Base-by-base conservation (phyloP, 106 monocot species). In the Acorus calamus region DNA sequence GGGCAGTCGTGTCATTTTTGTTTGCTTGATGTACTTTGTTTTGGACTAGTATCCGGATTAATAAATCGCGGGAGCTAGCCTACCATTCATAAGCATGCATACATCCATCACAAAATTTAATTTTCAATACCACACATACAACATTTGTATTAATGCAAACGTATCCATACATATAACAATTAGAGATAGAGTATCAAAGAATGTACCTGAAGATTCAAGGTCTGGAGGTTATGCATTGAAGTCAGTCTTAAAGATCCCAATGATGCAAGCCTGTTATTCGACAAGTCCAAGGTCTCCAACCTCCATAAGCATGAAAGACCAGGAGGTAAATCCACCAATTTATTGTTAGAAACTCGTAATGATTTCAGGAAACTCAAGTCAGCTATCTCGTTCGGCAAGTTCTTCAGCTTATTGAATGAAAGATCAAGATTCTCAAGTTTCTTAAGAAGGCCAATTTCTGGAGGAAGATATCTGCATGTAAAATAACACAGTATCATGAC, bases 341-440 rank as follows among this genome's bases (percentile, higher is more conserved):
- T 92, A 81, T 98, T 98, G 52, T 92, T 81, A 63, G 91, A 70
- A 73, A 88, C 79, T 71, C 73, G 85, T 11, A 98, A 71, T 62
- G 62, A 68, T 74, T 71, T 88, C 43, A 98, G 87, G 44, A 78
- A 57, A 80, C 53, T 66, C 69, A 98, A 68, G 11, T 75, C 79
- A 44, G 78, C 78, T 55, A 98, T 80, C 75, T 70, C 77, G 69
- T 85, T 64, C 49, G 98, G 92, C 70, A 98, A 88, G 46, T 66
- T 92, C 64, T 92, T 98, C 66, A 98, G 56, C 70, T 98, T 88
- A 73, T 98, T 98, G 67, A 92, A 98, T n/a, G 98, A 98, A 64
- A 98, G 75, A 81, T 98, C 98, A 57, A 98, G 88, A 60, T 98
- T 88, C 71, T 81, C 83, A 56, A 98, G 83, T 50, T 79, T 92